These are phyloP conservation scores for Tuber borchii DNA, from an alignment of 495 filamentous ascomycete species.

Conservation along the genomic window DNA sequence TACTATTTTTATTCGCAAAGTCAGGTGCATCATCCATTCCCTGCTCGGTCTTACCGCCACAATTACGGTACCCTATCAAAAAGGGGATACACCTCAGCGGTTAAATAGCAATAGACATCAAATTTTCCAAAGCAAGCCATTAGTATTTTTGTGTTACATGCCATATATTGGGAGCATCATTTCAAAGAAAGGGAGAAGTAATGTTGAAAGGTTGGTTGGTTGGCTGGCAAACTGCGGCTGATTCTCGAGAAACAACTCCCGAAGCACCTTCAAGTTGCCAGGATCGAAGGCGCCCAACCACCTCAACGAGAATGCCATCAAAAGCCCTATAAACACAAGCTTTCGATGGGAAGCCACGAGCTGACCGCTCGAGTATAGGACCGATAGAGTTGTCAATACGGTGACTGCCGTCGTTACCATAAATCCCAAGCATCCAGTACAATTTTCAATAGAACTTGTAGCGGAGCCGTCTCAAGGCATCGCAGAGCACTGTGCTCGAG, in stretches of 20 bases:
- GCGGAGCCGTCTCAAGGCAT: not conserved
- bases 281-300: not conserved
- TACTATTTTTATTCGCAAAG: no score
- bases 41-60: not conserved
- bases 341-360: not conserved
- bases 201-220: no score
- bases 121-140: not conserved
- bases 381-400: no score
- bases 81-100: no score
- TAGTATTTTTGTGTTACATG: not conserved
- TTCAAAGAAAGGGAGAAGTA: not conserved
- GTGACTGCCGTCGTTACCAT: no score
- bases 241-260: no score
- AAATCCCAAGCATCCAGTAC: not conserved
- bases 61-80: not conserved
- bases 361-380: no score
- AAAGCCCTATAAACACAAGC: not conserved
- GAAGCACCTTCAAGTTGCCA: not conserved
- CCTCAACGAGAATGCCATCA: not conserved
- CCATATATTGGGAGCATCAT: not conserved
- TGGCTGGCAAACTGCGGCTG: no score
- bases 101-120: not conserved
- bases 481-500: no score
- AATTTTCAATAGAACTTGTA: not conserved
- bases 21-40: not conserved